These are phyloP conservation scores for Plasmodium fragile DNA, from an alignment of 169 alveolate species.

Conservation along the genomic window DNA sequence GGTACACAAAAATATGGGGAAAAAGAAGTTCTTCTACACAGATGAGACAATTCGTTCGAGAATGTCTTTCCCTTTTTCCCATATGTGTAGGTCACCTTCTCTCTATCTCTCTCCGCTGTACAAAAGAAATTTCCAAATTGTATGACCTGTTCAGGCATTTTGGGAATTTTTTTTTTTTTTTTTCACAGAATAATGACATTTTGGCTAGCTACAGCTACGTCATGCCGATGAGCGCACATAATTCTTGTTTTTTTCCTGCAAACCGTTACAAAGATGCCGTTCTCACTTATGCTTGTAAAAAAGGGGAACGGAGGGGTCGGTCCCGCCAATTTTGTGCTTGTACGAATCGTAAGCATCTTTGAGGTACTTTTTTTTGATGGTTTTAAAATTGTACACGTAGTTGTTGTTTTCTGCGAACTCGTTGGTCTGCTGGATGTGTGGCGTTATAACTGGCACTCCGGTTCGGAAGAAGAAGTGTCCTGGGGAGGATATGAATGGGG, in stretches of 20 bases:
- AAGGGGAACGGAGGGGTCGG: constrained; percentile 74
- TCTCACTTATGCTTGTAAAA: constrained; percentile 63
- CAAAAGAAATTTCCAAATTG: background rate
- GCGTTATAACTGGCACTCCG: constrained; percentile 76
- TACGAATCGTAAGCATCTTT: constrained; percentile 72
- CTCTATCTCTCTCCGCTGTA: background rate
- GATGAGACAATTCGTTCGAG: background rate
- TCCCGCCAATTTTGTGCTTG: constrained; percentile 76
- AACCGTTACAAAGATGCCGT: background rate
- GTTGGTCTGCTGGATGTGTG: constrained; percentile 69
- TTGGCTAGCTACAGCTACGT: background rate
- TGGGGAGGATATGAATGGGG: background rate
- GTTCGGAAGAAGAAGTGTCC: constrained; percentile 70
- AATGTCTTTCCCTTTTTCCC: background rate
- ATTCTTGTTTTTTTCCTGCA: background rate
- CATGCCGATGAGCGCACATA: background rate
- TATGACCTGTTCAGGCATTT: background rate
- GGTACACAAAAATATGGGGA: background rate
- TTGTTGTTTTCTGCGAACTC: constrained; percentile 75
- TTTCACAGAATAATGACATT: background rate
- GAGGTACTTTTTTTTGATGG: constrained; percentile 44
- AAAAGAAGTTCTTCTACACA: background rate
- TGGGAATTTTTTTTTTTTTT: background rate
- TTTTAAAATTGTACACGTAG: constrained; percentile 67
- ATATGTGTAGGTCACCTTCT: background rate